These are phyloP conservation scores for Sugiyamaella pinicola DNA, from an alignment of 1,139 yeast genomes.

Conservation along the genomic window DNA sequence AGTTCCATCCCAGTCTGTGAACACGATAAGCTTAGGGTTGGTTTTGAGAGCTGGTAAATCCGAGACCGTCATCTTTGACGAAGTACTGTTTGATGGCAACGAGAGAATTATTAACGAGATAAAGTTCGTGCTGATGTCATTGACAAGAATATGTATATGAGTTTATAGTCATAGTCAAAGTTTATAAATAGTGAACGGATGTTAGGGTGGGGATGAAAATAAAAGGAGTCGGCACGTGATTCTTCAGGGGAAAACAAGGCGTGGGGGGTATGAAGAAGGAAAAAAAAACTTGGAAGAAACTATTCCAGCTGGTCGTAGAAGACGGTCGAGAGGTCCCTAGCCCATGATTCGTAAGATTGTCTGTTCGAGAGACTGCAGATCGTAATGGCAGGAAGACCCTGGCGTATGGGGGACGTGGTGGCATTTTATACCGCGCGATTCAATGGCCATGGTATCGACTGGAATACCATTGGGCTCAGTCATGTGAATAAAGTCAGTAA, in stretches of 20 bases:
- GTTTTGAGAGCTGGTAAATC: conserved; percentile 39
- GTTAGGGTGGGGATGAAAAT: conserved; percentile 13
- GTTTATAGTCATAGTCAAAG: not conserved
- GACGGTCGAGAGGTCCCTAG: too few species aligned
- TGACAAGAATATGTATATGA: not conserved
- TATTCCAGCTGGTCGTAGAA: too few species aligned
- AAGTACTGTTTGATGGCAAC: too few species aligned
- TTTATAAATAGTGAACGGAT: not conserved
- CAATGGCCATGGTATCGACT: conserved; percentile 23
- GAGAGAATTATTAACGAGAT: too few species aligned
- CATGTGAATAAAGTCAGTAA: conserved; percentile 32
- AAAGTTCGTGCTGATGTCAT: too few species aligned
- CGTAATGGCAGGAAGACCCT: conserved; percentile 20
- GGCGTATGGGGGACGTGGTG: conserved; percentile 22
- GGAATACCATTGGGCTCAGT: conserved; percentile 22
- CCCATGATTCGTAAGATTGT: conserved; percentile 19
- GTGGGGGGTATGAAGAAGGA: too few species aligned
- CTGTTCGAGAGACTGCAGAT: conserved; percentile 21
- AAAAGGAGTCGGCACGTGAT: conserved; percentile 1
- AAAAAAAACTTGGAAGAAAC: too few species aligned
- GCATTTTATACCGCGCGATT: conserved; percentile 25
- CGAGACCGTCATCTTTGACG: not conserved
- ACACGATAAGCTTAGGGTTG: conserved; percentile 68
- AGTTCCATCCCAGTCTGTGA: conserved; percentile 98
- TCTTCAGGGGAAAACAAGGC: not conserved